Evolutionary conservation across 2,329 filamentous ascomycete species (phyloP).

Genomic region (Phaeosphaeriaceae sp.): DNA sequence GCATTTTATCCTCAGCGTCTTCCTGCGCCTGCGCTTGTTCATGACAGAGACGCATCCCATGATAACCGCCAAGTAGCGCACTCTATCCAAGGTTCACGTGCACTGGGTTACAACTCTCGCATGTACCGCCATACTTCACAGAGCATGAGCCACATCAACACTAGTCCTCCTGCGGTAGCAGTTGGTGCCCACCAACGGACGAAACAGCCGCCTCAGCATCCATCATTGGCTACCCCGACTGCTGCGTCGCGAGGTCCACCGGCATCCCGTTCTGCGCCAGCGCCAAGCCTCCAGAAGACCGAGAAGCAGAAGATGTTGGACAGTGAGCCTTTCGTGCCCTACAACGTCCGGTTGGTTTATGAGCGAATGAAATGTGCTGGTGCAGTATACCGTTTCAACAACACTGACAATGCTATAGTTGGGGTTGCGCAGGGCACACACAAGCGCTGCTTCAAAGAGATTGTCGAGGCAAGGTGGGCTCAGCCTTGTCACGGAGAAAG

Average conservation of each 20-base stretch:
- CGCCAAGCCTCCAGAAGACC: slow-evolving; percentile 54
- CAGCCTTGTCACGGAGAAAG: slow-evolving; percentile 20
- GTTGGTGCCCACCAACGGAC: slow-evolving; percentile 32
- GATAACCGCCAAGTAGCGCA: slow-evolving; percentile 26
- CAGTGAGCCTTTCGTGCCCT: slow-evolving; percentile 79
- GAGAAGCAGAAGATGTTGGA: slow-evolving; percentile 92
- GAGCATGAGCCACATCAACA: slow-evolving; percentile 36
- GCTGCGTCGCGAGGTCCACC: slow-evolving; percentile 27
- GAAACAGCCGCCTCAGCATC: slow-evolving; percentile 31
- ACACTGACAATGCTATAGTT: slow-evolving; percentile 74
- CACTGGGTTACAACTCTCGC: slow-evolving; percentile 34
- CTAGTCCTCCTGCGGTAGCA: slow-evolving; percentile 27
- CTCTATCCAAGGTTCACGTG: slow-evolving; percentile 22
- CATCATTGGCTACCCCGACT: slow-evolving; percentile 20
- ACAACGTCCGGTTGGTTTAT: slow-evolving; percentile 75
- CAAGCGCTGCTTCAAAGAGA: slow-evolving; percentile 72
- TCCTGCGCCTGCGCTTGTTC: slow-evolving; percentile 17
- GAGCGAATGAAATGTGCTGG: slow-evolving; percentile 83
- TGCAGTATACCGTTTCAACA: slow-evolving; percentile 87
- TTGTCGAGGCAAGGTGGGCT: slow-evolving; percentile 66
- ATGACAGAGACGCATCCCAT: slow-evolving; percentile 24
- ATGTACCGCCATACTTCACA: slow-evolving; percentile 40
- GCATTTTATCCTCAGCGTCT: slow-evolving; percentile 34
- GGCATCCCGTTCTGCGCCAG: slow-evolving; percentile 27
- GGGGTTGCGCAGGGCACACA: slow-evolving; percentile 70